These are phyloP conservation scores for Boeremia lycopersici DNA, from an alignment of 2,329 filamentous ascomycete species.

Conservation along the genomic window DNA sequence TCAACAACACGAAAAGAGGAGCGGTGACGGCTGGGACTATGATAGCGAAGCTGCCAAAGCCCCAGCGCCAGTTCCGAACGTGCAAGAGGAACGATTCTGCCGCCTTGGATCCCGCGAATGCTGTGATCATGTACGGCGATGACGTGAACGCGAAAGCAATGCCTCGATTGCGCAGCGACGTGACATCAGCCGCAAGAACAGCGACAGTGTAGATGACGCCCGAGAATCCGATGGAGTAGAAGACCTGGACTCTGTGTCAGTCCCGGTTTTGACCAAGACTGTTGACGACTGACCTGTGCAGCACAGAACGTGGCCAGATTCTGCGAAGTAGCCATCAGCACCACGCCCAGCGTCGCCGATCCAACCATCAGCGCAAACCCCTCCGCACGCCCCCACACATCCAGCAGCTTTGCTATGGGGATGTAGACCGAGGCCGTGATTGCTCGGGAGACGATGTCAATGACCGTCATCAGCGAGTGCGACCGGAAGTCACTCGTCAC, in stretches of 20 bases:
- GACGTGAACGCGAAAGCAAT: slow-evolving; percentile 60
- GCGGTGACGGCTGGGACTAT: slow-evolving; percentile 62
- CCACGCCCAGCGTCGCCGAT: slow-evolving; percentile 49
- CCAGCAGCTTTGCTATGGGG: slow-evolving; percentile 45
- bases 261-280: no score
- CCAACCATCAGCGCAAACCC: slow-evolving; percentile 40
- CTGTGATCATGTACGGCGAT: slow-evolving; percentile 26
- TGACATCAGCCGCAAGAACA: slow-evolving; percentile 66
- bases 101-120: slow-evolving; percentile 48
- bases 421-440: slow-evolving; percentile 39
- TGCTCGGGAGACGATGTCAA: slow-evolving; percentile 23
- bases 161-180: slow-evolving; percentile 56
- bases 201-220: slow-evolving; percentile 65
- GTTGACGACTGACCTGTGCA: not conserved
- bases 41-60: slow-evolving; percentile 68
- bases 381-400: slow-evolving; percentile 47
- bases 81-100: slow-evolving; percentile 60
- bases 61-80: slow-evolving; percentile 66
- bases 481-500: slow-evolving; percentile 35
- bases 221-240: slow-evolving; percentile 68
- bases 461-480: slow-evolving; percentile 30
- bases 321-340: slow-evolving; percentile 68
- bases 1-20: slow-evolving; percentile 13
- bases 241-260: slow-evolving; percentile 1
- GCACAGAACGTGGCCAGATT: slow-evolving; percentile 50